Conservation (phyloP, 352 stramenopile species). For the Pythium rishiriense region DNA sequence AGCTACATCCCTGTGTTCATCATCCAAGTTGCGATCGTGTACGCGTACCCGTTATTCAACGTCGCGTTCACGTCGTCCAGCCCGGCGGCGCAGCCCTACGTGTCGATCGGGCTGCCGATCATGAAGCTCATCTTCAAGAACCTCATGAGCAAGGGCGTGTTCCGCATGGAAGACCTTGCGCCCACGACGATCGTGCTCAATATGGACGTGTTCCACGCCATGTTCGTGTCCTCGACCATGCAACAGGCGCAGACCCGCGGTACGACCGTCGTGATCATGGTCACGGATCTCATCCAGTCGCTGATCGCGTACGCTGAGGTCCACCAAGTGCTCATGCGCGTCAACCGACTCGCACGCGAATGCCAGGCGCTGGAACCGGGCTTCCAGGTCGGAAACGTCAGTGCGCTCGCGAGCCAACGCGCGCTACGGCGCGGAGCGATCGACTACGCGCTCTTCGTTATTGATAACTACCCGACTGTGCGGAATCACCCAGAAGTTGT, state of each 20-base stretch:
- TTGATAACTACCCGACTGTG: not conserved
- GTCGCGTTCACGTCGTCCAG: constrained; percentile 1
- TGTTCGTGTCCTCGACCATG: constrained; percentile 37
- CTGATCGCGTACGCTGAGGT: constrained; percentile 6
- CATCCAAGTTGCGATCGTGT: constrained; percentile 2
- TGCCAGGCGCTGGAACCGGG: not conserved
- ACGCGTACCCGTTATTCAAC: constrained; percentile 4
- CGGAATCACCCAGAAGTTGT: not conserved
- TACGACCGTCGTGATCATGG: constrained; percentile 2
- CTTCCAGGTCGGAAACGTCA: not conserved
- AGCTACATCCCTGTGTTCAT: not conserved
- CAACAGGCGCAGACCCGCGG: constrained; percentile 27
- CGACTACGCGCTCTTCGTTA: not conserved
- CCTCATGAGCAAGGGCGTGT: constrained; percentile 1
- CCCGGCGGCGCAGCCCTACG: not conserved
- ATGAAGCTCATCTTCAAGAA: constrained; percentile 21
- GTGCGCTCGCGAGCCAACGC: not conserved
- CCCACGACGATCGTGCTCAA: constrained; percentile 37
- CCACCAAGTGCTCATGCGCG: not conserved
- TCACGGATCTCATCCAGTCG: constrained; percentile 4
- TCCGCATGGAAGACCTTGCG: constrained; percentile 18
- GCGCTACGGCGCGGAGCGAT: not conserved
- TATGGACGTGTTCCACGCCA: constrained; percentile 30
- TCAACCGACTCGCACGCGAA: not conserved
- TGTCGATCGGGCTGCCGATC: constrained; percentile 6